phyloP scores from a whole-genome alignment of 108 stramenopile genomes.

The Craspedostauros australis region DNA sequence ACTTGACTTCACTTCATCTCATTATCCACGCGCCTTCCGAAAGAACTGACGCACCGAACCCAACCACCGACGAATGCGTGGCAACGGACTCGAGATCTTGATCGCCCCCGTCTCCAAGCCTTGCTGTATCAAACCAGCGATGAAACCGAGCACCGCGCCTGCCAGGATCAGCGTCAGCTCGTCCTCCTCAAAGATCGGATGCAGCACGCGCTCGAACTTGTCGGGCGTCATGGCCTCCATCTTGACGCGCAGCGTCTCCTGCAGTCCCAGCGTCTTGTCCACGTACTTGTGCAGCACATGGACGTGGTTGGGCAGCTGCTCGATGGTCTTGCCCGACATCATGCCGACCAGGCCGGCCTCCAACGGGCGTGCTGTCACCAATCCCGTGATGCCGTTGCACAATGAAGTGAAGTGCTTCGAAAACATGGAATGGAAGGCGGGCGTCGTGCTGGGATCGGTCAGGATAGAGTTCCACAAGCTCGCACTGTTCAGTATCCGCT shows the following conservation, averaged over 20 bases:
- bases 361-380: slow-evolving; percentile 28
- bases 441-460: slow-evolving; percentile 63
- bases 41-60: background rate
- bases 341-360: slow-evolving; percentile 27
- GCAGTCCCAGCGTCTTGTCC: slow-evolving; percentile 67
- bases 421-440: slow-evolving; percentile 51
- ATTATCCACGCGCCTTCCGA: background rate
- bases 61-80: background rate
- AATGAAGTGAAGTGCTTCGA: slow-evolving; percentile 51
- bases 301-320: slow-evolving; percentile 71
- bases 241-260: slow-evolving; percentile 65
- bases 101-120: slow-evolving; percentile 69
- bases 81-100: slow-evolving; percentile 2
- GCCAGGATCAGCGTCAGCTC: slow-evolving; percentile 92
- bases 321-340: slow-evolving; percentile 43
- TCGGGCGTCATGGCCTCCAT: slow-evolving; percentile 83
- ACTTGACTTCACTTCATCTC: background rate
- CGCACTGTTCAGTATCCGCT: slow-evolving; percentile 65
- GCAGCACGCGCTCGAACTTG: slow-evolving; percentile 90
- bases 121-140: slow-evolving; percentile 84
- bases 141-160: slow-evolving; percentile 85
- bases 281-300: slow-evolving; percentile 75
- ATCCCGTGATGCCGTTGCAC: slow-evolving; percentile 43
- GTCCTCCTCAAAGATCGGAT: slow-evolving; percentile 96
- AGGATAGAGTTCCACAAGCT: slow-evolving; percentile 74